Conservation (phyloP, 768 basidiomycete species). For the Stropharia rugosoannulata region DNA sequence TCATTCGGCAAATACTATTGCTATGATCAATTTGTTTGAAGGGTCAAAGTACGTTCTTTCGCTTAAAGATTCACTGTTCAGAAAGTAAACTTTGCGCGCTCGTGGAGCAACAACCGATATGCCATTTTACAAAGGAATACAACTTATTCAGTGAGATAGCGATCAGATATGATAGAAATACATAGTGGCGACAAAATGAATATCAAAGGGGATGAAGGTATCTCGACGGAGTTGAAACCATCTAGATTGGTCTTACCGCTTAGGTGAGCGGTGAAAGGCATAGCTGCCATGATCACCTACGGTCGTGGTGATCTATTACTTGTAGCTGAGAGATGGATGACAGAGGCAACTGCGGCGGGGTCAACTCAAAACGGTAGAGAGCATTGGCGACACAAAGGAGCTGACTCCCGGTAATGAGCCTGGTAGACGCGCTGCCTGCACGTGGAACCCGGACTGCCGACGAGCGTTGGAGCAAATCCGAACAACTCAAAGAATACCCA, state of each 20-base stretch:
- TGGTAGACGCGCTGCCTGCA: conserved; percentile 6
- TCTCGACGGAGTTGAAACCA: conserved; percentile 1
- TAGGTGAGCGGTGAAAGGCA: neutral
- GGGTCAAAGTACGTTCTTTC: too few species aligned
- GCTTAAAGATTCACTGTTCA: neutral
- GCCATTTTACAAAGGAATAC: conserved; percentile 20
- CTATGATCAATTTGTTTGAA: too few species aligned
- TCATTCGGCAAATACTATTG: too few species aligned
- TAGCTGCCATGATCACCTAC: neutral
- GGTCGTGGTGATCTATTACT: neutral
- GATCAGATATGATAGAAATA: conserved; percentile 20
- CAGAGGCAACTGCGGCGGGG: neutral
- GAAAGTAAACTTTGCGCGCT: neutral
- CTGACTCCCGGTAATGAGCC: conserved; percentile 6
- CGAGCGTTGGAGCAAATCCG: neutral
- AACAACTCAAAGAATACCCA: neutral
- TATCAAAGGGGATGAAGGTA: conserved; percentile 4
- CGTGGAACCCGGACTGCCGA: conserved; percentile 5
- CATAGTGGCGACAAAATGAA: conserved; percentile 3
- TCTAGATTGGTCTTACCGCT: conserved; percentile 6
- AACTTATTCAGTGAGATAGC: conserved; percentile 18
- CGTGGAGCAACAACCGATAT: conserved; percentile 5
- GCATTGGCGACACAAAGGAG: neutral
- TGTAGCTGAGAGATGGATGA: neutral
- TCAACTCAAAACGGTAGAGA: neutral